These are phyloP conservation scores for Scedosporium dehoogii DNA, from an alignment of 2,329 filamentous ascomycete species.

Conservation along the genomic window DNA sequence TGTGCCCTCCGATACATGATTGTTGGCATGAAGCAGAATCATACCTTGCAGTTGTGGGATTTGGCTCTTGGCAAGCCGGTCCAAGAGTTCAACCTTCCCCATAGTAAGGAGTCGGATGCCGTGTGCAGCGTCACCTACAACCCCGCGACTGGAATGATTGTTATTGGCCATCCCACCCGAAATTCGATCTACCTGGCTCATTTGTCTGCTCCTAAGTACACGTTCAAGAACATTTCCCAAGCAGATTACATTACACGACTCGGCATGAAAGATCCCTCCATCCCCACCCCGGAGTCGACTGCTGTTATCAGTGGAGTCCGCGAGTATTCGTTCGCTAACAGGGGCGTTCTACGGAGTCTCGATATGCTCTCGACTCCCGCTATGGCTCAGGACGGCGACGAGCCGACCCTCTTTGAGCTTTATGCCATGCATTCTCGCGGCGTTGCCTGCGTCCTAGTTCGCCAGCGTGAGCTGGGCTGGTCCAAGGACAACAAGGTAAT, in stretches of 20 bases:
- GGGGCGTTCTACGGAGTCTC: conserved; percentile 78
- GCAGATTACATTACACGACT: conserved; percentile 78
- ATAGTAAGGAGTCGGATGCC: conserved; percentile 93
- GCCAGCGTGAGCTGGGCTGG: conserved; percentile 86
- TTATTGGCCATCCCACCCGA: conserved; percentile 89
- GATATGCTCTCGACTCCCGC: conserved; percentile 73
- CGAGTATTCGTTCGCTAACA: conserved; percentile 84
- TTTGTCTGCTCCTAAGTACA: conserved; percentile 88
- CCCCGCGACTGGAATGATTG: conserved; percentile 81
- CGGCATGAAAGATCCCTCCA: conserved; percentile 57
- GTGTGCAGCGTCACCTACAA: conserved; percentile 97
- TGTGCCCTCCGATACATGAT: conserved; percentile 90
- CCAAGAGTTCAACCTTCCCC: conserved; percentile 92
- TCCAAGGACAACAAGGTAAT: conserved; percentile 82
- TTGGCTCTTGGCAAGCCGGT: conserved; percentile 90
- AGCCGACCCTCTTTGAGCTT: conserved; percentile 78
- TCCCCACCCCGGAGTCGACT: conserved; percentile 84
- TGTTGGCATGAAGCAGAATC: conserved; percentile 97
- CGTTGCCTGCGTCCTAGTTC: conserved; percentile 81
- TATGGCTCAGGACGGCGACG: conserved; percentile 45
- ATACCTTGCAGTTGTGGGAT: conserved; percentile 97
- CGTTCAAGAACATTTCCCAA: conserved; percentile 71
- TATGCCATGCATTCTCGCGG: conserved; percentile 98
- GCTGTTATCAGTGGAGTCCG: conserved; percentile 95
- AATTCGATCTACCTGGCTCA: conserved; percentile 98